Evolutionary conservation across 257 asterid species (phyloP), one percentile per base, ranked within the genome.

Genomic region (Ajuga chamaepitys): DNA sequence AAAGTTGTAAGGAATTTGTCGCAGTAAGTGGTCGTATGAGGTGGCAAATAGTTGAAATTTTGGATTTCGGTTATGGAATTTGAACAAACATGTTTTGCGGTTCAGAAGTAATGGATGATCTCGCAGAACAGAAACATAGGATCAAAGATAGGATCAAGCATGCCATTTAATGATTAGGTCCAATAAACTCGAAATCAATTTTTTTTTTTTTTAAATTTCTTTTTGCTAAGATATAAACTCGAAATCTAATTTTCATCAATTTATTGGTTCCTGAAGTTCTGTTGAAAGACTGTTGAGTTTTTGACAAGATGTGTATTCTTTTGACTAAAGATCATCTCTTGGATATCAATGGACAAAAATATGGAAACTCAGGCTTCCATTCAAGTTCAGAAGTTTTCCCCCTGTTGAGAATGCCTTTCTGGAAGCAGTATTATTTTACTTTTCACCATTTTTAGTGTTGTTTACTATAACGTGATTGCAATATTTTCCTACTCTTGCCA

Each of bases 391-490:
- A 58, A 9, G 12, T 58, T 34, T 13, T 46, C 18, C 56, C 9
- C 63, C 48, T 63, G 53, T 44, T 51, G 16, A 8, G 14, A 12
- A 7, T 52, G 13, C 10, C 44, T 6, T n/a, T 65, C 25, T 16
- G 35, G 72, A 44, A 68, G 55, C 52, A 54, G 37, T 44, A 14
- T 22, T n/a, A n/a, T n/a, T n/a, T 20, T 56, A 38, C 53, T 14
- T 64, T 12, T 44, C 64, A 64, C 42, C 56, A 68, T 66, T 41
- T 47, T 71, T 45, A 58, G 42, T 40, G 34, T 52, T 62, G 42
- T 47, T 66, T 72, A 34, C 7, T 48, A 26, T 30, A 30, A n/a
- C n/a, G n/a, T n/a, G n/a, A 30, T 30, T 30, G 37, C 37, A 30
- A 8, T 44, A 30, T 30, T 70, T 53, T 9, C 45, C 9, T 70